Conservation (phyloP, 192 early-diverging fungal genomes). For the Linnemannia hyalina region DNA sequence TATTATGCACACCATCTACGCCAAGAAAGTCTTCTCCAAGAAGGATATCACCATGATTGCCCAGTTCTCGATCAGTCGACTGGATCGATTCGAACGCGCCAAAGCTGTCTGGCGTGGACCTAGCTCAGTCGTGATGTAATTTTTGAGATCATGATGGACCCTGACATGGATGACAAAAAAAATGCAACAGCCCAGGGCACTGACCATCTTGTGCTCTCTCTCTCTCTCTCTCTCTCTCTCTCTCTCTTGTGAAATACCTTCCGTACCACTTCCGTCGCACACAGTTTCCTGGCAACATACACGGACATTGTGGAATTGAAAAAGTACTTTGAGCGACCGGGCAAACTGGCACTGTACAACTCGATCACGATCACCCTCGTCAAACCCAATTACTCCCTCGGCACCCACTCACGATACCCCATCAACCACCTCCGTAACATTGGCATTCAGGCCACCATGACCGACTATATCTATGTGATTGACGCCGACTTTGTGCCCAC, state of each 20-base stretch:
- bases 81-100: conserved; percentile 60
- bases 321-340: conserved; percentile 49
- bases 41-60: conserved; percentile 59
- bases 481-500: conserved; percentile 70
- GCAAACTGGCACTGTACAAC: conserved; percentile 40
- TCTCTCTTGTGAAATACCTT: not conserved
- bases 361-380: conserved; percentile 48
- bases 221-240: not conserved
- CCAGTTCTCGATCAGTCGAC: conserved; percentile 67
- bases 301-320: conserved; percentile 55
- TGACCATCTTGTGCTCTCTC: not conserved
- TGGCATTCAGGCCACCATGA: conserved; percentile 51
- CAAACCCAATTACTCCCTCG: conserved; percentile 60
- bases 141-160: too few species aligned
- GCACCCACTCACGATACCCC: conserved; percentile 58
- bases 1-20: conserved; percentile 33
- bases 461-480: conserved; percentile 64
- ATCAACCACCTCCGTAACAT: conserved; percentile 68
- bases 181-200: not conserved
- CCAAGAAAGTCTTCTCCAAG: conserved; percentile 22
- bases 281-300: conserved; percentile 60
- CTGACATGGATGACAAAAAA: not conserved
- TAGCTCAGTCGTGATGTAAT: conserved; percentile 60
- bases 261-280: not conserved
- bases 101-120: conserved; percentile 63